A percentile compares a stretch with the other conserved stretches of the same genome.
These are phyloP conservation scores for Phanerodontia chrysosporium DNA, from an alignment of 768 basidiomycete genomes.

Conservation along the genomic window DNA sequence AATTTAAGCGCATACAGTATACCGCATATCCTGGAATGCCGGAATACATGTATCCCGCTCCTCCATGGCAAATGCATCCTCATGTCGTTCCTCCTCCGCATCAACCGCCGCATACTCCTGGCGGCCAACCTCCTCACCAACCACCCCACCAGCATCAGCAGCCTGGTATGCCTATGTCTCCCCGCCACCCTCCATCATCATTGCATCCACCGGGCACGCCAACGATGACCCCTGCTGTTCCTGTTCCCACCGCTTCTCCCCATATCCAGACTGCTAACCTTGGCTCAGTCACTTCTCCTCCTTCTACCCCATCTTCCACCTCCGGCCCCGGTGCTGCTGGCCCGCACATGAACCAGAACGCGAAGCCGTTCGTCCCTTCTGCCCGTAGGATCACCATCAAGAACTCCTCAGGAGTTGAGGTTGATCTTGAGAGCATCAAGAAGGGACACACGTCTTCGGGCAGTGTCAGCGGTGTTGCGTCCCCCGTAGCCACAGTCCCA, in stretches of 20 bases:
- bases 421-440: slow-evolving; percentile 53
- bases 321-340: slow-evolving; percentile 34
- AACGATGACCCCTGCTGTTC: slow-evolving; percentile 56
- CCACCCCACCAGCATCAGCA: slow-evolving; percentile 46
- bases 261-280: slow-evolving; percentile 38
- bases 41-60: slow-evolving; percentile 39
- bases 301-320: slow-evolving; percentile 60
- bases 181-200: slow-evolving; percentile 51
- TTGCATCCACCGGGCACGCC: slow-evolving; percentile 64
- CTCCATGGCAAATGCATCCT: slow-evolving; percentile 29
- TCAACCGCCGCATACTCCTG: slow-evolving; percentile 25
- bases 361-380: slow-evolving; percentile 64
- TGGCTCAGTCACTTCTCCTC: slow-evolving; percentile 56
- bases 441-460: slow-evolving; percentile 34
- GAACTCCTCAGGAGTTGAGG: slow-evolving; percentile 58
- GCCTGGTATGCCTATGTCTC: slow-evolving; percentile 56
- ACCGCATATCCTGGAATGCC: slow-evolving; percentile 36
- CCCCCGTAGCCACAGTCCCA: slow-evolving; percentile 36
- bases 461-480: slow-evolving; percentile 23
- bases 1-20: slow-evolving; percentile 17
- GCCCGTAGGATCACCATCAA: slow-evolving; percentile 51
- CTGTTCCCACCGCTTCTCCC: slow-evolving; percentile 45
- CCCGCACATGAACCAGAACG: slow-evolving; percentile 53
- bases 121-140: slow-evolving; percentile 26
- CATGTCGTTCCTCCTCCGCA: slow-evolving; percentile 32